Conservation (phyloP, 805 yeast species). For the Candida namnaoensis region DNA sequence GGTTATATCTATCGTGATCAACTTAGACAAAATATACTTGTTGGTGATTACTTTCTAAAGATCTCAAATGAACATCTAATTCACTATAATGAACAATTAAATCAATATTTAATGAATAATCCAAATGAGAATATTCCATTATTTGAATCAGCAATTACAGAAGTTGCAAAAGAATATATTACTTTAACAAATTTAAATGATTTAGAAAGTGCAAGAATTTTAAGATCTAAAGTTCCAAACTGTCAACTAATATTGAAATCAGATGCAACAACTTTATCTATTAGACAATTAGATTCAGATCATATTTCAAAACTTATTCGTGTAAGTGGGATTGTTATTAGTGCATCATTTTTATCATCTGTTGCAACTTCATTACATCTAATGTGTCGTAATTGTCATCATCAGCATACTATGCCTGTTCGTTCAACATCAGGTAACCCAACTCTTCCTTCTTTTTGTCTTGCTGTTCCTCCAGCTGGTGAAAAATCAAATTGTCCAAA, state of each 20-base stretch:
- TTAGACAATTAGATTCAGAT: slow-evolving; percentile 78
- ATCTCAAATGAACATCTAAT: slow-evolving; percentile 82
- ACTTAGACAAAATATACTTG: slow-evolving; percentile 75
- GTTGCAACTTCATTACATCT: slow-evolving; percentile 79
- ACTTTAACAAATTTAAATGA: slow-evolving; percentile 32
- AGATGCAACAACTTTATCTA: slow-evolving; percentile 59
- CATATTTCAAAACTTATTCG: slow-evolving; percentile 86
- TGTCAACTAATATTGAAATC: slow-evolving; percentile 79
- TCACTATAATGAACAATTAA: slow-evolving; percentile 81
- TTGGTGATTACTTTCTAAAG: slow-evolving; percentile 60
- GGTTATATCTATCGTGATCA: slow-evolving; percentile 87
- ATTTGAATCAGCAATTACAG: slow-evolving; percentile 76
- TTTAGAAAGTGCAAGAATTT: slow-evolving; percentile 29
- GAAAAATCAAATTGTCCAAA: slow-evolving; percentile 64
- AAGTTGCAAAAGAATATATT: slow-evolving; percentile 69
- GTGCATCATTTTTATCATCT: slow-evolving; percentile 82
- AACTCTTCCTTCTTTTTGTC: slow-evolving; percentile 60
- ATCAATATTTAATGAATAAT: slow-evolving; percentile 74
- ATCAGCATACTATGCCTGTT: slow-evolving; percentile 57
- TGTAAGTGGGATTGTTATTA: slow-evolving; percentile 87
- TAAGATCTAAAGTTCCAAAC: slow-evolving; percentile 49
- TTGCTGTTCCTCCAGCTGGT: slow-evolving; percentile 43
- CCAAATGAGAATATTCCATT: slow-evolving; percentile 84
- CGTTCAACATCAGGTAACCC: slow-evolving; percentile 65
- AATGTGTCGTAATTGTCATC: slow-evolving; percentile 84